Evolutionary conservation across 2,329 filamentous ascomycete genomes (phyloP).

Genomic region (Colletotrichum eleusines): DNA sequence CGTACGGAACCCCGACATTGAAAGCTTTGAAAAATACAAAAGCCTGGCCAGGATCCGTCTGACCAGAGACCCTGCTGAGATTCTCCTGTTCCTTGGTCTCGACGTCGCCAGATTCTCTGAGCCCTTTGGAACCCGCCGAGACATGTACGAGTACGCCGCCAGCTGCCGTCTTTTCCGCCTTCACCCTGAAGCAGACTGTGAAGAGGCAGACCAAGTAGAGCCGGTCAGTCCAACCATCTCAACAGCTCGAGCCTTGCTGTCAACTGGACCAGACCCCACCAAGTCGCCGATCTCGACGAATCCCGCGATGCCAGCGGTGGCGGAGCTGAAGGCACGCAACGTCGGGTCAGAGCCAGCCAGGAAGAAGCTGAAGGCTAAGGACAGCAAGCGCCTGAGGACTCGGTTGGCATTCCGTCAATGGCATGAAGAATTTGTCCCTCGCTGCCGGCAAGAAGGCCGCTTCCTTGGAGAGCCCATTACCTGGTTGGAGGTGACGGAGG

Average conservation of each 20-base stretch:
- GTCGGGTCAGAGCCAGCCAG: constrained; percentile 33
- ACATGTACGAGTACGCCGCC: constrained; percentile 72
- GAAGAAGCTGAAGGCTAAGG: constrained; percentile 60
- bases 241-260: not conserved
- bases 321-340: not conserved
- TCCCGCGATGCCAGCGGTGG: not conserved
- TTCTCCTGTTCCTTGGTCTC: constrained; percentile 75
- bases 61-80: constrained; percentile 64
- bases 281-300: not conserved
- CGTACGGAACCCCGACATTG: constrained; percentile 77
- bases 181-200: constrained; percentile 41
- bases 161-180: constrained; percentile 70
- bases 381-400: constrained; percentile 66
- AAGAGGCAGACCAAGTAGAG: not conserved
- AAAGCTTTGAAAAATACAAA: constrained; percentile 56
- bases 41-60: constrained; percentile 71
- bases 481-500: constrained; percentile 61
- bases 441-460: constrained; percentile 56
- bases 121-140: constrained; percentile 66
- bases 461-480: constrained; percentile 48
- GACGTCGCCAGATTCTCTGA: constrained; percentile 61
- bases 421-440: constrained; percentile 72
- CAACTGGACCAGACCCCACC: not conserved
- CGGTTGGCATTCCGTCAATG: constrained; percentile 71
- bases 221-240: not conserved